Base-by-base conservation (phyloP, 768 basidiomycete species). In the Cyclocybe aegerita region DNA sequence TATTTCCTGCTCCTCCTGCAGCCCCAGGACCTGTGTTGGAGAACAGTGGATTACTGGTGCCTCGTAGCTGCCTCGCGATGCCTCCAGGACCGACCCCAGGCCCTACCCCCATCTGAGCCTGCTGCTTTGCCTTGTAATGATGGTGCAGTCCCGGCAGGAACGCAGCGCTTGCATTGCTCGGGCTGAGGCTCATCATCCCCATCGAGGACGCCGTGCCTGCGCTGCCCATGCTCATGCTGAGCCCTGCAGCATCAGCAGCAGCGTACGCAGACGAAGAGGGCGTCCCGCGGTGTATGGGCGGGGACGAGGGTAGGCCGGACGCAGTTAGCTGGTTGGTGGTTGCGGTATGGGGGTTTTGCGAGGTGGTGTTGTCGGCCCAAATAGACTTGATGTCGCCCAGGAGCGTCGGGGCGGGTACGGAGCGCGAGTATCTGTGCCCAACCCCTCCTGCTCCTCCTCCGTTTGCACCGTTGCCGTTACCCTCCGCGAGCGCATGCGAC, bases 111-210 rank as follows among this genome's bases (percentile, higher is more conserved):
- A 66, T 64, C 39, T 65, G 62, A 15, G 64, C 60, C 43, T 68
- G 64, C 50, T 70, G 68, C 50, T 70, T 70, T 10, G 69, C 69
- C 56, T 81, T 83, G 55, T 88, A 89, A 55, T 83, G 80, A 33
- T 79, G 77, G 54, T 87, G 85, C 35, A 88, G 67, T 7, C 86
- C 79, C 1, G 88, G 87, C 8, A 93, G 72, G 73, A 93, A 93
- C 7, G 90, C 90, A 1, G 86, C 89, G 33, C 86, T 88, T 2
- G 90, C 88, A 60, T 92, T 91, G 43, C 85, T 86, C 0, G 88
- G 88, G 36, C 78, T 74, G 43, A 84, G 86, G 30, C 78, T 74
- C 53, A 85, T 72, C 67, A 77, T 75, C 3, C 68, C 63, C 48
- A 65, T 29, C 50, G 62, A 60, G 34, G 45, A 53, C 23, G 50